Evolutionary conservation across 345 rosid genomes (phyloP).

Genomic region (Isatis tinctoria): DNA sequence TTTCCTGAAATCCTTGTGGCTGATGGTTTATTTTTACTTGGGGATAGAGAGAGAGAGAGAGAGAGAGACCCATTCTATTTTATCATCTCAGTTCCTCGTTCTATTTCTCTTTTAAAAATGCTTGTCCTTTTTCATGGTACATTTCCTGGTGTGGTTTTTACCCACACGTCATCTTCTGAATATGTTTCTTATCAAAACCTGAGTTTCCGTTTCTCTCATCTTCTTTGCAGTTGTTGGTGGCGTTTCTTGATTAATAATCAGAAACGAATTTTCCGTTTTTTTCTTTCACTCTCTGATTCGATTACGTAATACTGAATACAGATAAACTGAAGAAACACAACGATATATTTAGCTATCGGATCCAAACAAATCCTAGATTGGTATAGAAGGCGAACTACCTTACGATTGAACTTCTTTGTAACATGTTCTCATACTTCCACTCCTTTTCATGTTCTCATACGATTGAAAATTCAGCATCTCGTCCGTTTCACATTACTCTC

Average conservation of each 20-base stretch:
- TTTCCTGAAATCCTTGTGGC: slow-evolving; percentile 20
- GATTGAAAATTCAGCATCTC: too few species aligned
- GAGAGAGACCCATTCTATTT: not conserved
- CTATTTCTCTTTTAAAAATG: not conserved
- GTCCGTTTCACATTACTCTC: too few species aligned
- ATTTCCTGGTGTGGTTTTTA: not conserved
- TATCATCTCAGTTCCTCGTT: not conserved
- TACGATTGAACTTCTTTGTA: too few species aligned
- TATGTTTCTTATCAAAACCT: not conserved
- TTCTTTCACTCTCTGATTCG: not conserved
- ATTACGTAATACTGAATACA: not conserved
- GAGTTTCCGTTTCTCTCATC: not conserved
- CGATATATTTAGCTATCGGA: too few species aligned
- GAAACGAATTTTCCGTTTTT: not conserved
- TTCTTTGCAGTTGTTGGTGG: not conserved
- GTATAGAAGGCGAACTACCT: too few species aligned
- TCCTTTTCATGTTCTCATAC: too few species aligned
- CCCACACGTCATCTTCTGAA: not conserved
- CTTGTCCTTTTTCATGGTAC: not conserved
- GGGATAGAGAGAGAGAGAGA: not conserved
- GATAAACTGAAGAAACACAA: not conserved
- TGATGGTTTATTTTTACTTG: slow-evolving; percentile 5
- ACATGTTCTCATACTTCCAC: too few species aligned
- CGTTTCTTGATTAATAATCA: not conserved
- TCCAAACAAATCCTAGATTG: too few species aligned